A percentile compares a stretch with the other conserved stretches of the same genome.
phyloP scores from a whole-genome alignment of 495 filamentous ascomycete genomes.

The Daldinia grandis region DNA sequence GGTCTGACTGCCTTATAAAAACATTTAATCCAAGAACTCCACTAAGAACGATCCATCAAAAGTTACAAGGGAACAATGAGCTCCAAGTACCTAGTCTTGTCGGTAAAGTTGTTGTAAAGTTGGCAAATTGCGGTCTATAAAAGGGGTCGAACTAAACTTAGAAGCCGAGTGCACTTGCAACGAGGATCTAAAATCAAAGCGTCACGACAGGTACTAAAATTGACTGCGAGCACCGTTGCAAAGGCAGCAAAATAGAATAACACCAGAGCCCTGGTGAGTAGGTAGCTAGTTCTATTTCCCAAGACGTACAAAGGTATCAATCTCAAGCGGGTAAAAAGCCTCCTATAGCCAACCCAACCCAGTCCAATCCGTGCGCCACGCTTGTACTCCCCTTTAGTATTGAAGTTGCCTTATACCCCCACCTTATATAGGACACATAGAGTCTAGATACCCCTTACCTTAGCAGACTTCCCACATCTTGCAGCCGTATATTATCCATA shows the following conservation, averaged over 20 bases:
- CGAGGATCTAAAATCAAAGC: too few species aligned
- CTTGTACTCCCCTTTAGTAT: conserved; percentile 3
- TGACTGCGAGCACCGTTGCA: background rate
- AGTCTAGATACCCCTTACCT: conserved; percentile 21
- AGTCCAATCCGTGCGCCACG: conserved; percentile 20
- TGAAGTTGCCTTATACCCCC: conserved; percentile 4
- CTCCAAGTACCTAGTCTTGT: too few species aligned
- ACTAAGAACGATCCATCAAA: too few species aligned
- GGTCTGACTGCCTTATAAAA: too few species aligned
- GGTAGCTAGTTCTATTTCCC: background rate
- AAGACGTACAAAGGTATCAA: background rate
- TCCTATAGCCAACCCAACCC: background rate
- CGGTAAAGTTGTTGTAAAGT: too few species aligned
- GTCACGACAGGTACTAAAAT: background rate
- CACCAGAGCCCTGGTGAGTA: background rate
- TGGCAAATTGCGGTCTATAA: too few species aligned
- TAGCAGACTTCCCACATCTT: conserved; percentile 46
- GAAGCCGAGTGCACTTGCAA: too few species aligned
- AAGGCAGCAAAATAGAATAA: background rate
- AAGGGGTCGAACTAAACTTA: too few species aligned
- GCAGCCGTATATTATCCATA: conserved; percentile 46
- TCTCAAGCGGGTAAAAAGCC: background rate
- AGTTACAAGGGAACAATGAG: too few species aligned
- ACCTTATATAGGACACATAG: conserved; percentile 5
- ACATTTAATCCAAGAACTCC: too few species aligned